phyloP scores from a whole-genome alignment of 768 basidiomycete species.

The Mrakia gelida region DNA sequence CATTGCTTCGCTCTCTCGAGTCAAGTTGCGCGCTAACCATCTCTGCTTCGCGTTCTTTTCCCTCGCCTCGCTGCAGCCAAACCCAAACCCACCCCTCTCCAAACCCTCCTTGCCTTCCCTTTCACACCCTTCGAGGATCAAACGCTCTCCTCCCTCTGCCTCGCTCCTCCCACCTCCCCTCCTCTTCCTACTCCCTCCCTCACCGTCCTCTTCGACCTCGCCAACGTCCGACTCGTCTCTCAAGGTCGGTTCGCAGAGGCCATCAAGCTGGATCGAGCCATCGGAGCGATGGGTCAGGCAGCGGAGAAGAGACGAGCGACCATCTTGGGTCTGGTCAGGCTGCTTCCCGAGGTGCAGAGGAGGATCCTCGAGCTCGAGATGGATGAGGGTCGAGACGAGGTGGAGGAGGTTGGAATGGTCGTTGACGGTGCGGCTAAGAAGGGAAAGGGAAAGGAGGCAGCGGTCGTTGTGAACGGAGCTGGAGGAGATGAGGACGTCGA shows the following conservation, averaged over 20 bases:
- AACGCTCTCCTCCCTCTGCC: conserved; percentile 56
- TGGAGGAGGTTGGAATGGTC: background rate
- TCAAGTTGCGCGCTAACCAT: too few species aligned
- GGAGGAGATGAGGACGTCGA: conserved; percentile 6
- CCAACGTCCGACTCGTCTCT: conserved; percentile 71
- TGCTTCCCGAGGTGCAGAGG: conserved; percentile 62
- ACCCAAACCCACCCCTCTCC: conserved; percentile 58
- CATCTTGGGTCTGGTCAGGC: conserved; percentile 64
- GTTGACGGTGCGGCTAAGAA: background rate
- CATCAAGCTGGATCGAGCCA: conserved; percentile 66
- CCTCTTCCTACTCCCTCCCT: conserved; percentile 45
- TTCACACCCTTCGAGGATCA: conserved; percentile 63
- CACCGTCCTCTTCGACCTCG: conserved; percentile 66
- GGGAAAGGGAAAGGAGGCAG: background rate
- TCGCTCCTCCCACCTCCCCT: conserved; percentile 52
- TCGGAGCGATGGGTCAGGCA: conserved; percentile 42
- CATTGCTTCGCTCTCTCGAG: background rate
- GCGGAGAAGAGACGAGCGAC: conserved; percentile 58
- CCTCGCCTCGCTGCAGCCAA: too few species aligned
- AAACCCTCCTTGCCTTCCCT: conserved; percentile 62
- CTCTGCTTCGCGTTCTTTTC: too few species aligned
- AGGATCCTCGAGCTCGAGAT: conserved; percentile 60
- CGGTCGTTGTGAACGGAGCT: background rate
- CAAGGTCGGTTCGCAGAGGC: conserved; percentile 66
- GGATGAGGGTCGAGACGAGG: conserved; percentile 39